Evolutionary conservation across 805 yeast species (phyloP).

Genomic region (Millerozyma acaciae): DNA sequence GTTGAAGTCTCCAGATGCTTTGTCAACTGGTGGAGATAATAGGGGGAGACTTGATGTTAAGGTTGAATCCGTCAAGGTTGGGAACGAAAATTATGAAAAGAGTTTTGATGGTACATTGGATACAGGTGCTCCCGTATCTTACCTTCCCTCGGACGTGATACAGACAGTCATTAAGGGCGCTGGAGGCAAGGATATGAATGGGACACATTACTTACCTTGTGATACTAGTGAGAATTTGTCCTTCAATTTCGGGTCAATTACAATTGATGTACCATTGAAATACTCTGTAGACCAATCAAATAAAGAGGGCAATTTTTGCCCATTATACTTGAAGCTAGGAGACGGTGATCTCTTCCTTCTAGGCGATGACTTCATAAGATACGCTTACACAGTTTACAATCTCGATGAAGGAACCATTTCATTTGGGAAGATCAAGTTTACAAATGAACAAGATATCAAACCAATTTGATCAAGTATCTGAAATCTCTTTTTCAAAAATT

Average conservation of each 20-base stretch:
- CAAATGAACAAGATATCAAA: too few relatives aligned
- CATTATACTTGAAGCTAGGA: too few relatives aligned
- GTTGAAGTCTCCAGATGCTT: slow-evolving; percentile 16
- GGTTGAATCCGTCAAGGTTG: slow-evolving; percentile 1
- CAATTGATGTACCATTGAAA: slow-evolving; percentile 1
- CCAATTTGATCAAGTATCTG: too few relatives aligned
- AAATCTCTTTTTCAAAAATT: too few relatives aligned
- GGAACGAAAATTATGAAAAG: neutral
- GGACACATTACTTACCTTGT: neutral
- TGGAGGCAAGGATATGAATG: neutral
- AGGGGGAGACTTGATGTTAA: slow-evolving; percentile 7
- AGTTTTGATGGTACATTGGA: slow-evolving; percentile 6
- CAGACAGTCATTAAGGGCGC: neutral
- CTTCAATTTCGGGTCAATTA: neutral
- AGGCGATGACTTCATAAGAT: slow-evolving; percentile 27
- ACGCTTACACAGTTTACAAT: slow-evolving; percentile 23
- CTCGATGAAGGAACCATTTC: slow-evolving; percentile 21
- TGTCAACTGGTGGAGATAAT: slow-evolving; percentile 8
- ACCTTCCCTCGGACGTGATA: slow-evolving; percentile 32
- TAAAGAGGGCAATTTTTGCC: too few relatives aligned
- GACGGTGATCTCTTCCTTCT: slow-evolving; percentile 12
- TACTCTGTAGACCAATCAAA: too few relatives aligned
- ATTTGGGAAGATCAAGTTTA: slow-evolving; percentile 19
- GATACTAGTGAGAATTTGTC: neutral
- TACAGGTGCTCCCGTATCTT: slow-evolving; percentile 41